These are phyloP conservation scores for Helminthosporium solani DNA, from an alignment of 2,329 filamentous ascomycete species.

Conservation along the genomic window DNA sequence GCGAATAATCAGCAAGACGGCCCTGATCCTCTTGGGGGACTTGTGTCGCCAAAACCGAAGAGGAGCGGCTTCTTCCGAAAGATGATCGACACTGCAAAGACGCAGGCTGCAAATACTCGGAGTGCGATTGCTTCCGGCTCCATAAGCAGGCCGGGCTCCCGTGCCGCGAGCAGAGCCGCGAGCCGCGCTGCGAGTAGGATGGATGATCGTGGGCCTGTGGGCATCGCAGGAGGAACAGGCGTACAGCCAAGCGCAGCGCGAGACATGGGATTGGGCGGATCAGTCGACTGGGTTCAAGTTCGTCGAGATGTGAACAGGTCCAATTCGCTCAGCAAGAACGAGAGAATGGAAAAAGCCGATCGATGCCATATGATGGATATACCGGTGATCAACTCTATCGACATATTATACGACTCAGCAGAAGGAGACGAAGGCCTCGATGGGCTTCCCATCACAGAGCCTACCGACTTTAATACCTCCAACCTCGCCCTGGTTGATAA, in stretches of 20 bases:
- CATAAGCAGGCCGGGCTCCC: constrained; percentile 46
- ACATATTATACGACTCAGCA: constrained; percentile 79
- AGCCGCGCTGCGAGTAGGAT: constrained; percentile 29
- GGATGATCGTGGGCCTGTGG: constrained; percentile 49
- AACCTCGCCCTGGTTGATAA: constrained; percentile 92
- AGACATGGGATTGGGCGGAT: constrained; percentile 67
- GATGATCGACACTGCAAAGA: constrained; percentile 91
- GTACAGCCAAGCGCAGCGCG: constrained; percentile 51
- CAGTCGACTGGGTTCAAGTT: constrained; percentile 94
- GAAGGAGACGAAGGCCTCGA: constrained; percentile 90
- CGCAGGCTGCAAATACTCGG: constrained; percentile 83
- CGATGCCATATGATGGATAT: constrained; percentile 94
- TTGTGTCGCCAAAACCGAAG: constrained; percentile 70
- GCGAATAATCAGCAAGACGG: constrained; percentile 56
- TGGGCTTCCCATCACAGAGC: constrained; percentile 76
- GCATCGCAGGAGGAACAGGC: constrained; percentile 54
- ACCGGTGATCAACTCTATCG: constrained; percentile 82
- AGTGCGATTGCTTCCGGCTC: constrained; percentile 73
- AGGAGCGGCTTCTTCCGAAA: constrained; percentile 94
- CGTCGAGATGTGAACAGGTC: constrained; percentile 93
- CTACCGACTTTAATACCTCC: constrained; percentile 75
- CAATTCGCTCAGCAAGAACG: constrained; percentile 87
- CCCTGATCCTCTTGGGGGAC: constrained; percentile 71
- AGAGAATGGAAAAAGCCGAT: constrained; percentile 80
- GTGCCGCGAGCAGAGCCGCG: constrained; percentile 39